phyloP scores from a whole-genome alignment of 2,329 filamentous ascomycete species.

The Plectosphaerella sp. region DNA sequence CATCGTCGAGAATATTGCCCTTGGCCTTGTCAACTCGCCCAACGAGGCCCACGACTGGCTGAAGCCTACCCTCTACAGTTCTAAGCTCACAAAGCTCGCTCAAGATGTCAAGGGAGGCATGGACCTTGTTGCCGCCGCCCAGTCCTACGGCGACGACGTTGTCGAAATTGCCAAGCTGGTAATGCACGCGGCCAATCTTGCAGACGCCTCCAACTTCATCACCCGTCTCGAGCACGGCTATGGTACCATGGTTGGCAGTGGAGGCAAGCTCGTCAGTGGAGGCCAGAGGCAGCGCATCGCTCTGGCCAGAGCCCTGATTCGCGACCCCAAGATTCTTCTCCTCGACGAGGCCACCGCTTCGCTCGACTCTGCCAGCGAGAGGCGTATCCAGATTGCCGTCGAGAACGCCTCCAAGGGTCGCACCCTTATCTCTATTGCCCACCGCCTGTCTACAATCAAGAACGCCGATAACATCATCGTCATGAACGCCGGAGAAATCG shows the following conservation, averaged over 20 bases:
- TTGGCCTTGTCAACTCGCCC: slow-evolving; percentile 32
- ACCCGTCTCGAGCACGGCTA: slow-evolving; percentile 42
- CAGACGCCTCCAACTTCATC: slow-evolving; percentile 51
- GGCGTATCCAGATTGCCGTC: slow-evolving; percentile 36
- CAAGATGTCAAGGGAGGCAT: slow-evolving; percentile 14
- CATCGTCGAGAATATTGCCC: slow-evolving; percentile 37
- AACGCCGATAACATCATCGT: slow-evolving; percentile 66
- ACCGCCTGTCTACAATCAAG: slow-evolving; percentile 56
- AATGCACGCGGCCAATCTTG: slow-evolving; percentile 41
- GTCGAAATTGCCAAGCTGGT: slow-evolving; percentile 41
- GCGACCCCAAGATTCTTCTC: slow-evolving; percentile 42
- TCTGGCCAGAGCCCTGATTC: slow-evolving; percentile 44
- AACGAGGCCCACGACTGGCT: slow-evolving; percentile 26
- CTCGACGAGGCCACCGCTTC: slow-evolving; percentile 50
- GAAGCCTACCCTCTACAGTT: slow-evolving; percentile 32
- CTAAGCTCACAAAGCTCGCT: slow-evolving; percentile 40
- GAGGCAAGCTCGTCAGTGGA: slow-evolving; percentile 42
- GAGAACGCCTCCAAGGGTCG: slow-evolving; percentile 38
- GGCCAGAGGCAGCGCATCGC: slow-evolving; percentile 50
- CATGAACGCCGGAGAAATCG: slow-evolving; percentile 52
- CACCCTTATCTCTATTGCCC: slow-evolving; percentile 64
- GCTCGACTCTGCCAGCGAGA: slow-evolving; percentile 45
- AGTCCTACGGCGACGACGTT: slow-evolving; percentile 14
- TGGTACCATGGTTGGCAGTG: slow-evolving; percentile 39
- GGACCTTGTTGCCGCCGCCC: slow-evolving; percentile 14